Evolutionary conservation across 805 yeast genomes (phyloP).

Genomic region (Jamesozyma jinghongensis): DNA sequence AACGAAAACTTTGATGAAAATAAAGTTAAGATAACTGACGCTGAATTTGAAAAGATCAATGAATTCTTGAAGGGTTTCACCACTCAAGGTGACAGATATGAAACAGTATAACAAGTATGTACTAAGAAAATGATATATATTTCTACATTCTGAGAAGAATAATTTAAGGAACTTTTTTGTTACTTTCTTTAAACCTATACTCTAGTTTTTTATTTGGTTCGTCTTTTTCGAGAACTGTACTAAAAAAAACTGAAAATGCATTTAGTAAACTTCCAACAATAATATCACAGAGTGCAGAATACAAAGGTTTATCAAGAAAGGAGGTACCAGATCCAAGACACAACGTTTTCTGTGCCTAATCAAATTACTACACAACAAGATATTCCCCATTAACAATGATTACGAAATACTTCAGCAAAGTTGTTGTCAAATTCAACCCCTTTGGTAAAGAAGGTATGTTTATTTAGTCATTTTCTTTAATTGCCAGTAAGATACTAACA

Average conservation of each 20-base stretch:
- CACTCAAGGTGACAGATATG: slow-evolving; percentile 50
- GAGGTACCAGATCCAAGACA: too few species aligned
- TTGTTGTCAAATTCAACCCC: slow-evolving; percentile 72
- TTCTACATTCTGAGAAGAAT: too few species aligned
- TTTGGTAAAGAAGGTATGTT: slow-evolving; percentile 51
- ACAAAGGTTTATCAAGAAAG: too few species aligned
- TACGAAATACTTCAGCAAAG: slow-evolving; percentile 78
- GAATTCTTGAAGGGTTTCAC: slow-evolving; percentile 35
- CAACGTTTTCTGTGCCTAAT: too few species aligned
- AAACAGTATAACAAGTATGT: slow-evolving; percentile 16
- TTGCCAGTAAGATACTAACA: background rate
- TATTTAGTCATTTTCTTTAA: background rate
- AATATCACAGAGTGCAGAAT: too few species aligned
- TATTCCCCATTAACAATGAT: slow-evolving; percentile 43
- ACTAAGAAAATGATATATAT: too few species aligned
- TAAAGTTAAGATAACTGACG: slow-evolving; percentile 40
- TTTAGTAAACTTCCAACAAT: too few species aligned
- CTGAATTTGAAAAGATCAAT: slow-evolving; percentile 47
- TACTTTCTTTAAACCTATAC: too few species aligned
- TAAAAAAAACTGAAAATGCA: too few species aligned
- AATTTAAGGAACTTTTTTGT: too few species aligned
- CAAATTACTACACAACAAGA: background rate
- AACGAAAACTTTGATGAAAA: slow-evolving; percentile 44
- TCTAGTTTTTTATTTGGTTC: too few species aligned
- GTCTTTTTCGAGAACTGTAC: too few species aligned